Conservation (phyloP, 2,329 filamentous ascomycete species). For the Aspergillus ibericus region DNA sequence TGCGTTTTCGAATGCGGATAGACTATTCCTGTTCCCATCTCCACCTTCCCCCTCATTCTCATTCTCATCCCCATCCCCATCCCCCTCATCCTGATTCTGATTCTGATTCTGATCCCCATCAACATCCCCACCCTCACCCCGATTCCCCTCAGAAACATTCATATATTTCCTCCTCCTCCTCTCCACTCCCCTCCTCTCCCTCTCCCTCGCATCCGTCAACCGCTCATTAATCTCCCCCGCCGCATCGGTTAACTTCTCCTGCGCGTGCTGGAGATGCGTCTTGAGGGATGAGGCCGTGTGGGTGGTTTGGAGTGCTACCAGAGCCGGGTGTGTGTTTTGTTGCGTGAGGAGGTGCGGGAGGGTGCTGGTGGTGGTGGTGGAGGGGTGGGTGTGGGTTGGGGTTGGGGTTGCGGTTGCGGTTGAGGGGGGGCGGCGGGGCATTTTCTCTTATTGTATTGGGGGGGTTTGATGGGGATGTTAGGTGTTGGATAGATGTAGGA, state of each 20-base stretch:
- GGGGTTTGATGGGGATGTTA: background rate
- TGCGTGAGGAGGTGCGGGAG: slow-evolving; percentile 55
- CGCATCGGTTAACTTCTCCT: slow-evolving; percentile 48
- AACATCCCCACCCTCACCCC: slow-evolving; percentile 21
- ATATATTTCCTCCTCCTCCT: slow-evolving; percentile 22
- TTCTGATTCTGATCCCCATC: slow-evolving; percentile 18
- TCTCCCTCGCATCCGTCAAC: slow-evolving; percentile 41
- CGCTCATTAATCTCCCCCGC: slow-evolving; percentile 60
- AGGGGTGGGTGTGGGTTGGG: no score
- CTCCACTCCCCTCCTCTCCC: slow-evolving; percentile 40
- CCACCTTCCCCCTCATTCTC: slow-evolving; percentile 23
- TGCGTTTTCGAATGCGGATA: slow-evolving; percentile 46
- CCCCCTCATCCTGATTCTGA: slow-evolving; percentile 23
- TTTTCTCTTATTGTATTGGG: background rate
- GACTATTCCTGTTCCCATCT: slow-evolving; percentile 12
- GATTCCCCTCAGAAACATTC: slow-evolving; percentile 13
- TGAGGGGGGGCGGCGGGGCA: background rate
- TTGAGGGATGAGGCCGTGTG: slow-evolving; percentile 48
- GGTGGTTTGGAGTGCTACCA: slow-evolving; percentile 47
- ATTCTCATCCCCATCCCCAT: slow-evolving; percentile 33
- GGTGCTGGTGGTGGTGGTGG: slow-evolving; percentile 52
- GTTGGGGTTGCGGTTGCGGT: background rate
- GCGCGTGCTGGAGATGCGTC: slow-evolving; percentile 50
- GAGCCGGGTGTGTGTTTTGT: slow-evolving; percentile 43
- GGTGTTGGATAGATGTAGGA: background rate